These are phyloP conservation scores for Arthroderma sp. DNA, from an alignment of 2,329 filamentous ascomycete genomes.

Conservation along the genomic window DNA sequence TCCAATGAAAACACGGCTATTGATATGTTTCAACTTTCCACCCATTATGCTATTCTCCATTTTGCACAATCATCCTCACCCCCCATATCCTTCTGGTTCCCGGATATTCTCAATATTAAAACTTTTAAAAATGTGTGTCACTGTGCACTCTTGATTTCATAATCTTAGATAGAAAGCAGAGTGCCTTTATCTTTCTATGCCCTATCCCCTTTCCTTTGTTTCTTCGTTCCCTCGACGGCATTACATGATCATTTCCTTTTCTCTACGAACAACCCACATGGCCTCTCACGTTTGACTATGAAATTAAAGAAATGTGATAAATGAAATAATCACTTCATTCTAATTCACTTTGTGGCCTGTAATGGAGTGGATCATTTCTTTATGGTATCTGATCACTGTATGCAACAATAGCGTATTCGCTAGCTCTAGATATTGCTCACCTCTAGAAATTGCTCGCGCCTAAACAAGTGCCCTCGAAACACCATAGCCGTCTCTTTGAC, in stretches of 20 bases:
- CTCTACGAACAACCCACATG: background rate
- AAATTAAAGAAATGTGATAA: background rate
- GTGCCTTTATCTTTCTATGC: background rate
- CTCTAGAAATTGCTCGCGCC: too few species aligned
- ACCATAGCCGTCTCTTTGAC: too few species aligned
- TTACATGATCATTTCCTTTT: background rate
- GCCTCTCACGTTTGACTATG: background rate
- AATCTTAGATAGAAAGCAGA: constrained; percentile 6
- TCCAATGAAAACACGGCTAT: constrained; percentile 42
- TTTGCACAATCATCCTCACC: background rate
- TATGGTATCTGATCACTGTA: too few species aligned
- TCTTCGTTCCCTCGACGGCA: background rate
- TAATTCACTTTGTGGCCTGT: background rate
- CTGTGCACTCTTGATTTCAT: constrained; percentile 3
- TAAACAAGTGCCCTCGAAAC: too few species aligned
- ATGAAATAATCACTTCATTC: background rate
- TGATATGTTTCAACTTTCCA: background rate
- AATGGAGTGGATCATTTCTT: too few species aligned
- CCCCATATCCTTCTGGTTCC: background rate
- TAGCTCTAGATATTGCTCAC: too few species aligned
- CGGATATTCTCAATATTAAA: background rate
- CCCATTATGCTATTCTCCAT: background rate
- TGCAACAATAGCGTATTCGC: too few species aligned
- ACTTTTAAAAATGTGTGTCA: background rate
- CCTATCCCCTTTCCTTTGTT: background rate